phyloP scores from a whole-genome alignment of 176 grass and related monocot species.

The Poa pratensis region DNA sequence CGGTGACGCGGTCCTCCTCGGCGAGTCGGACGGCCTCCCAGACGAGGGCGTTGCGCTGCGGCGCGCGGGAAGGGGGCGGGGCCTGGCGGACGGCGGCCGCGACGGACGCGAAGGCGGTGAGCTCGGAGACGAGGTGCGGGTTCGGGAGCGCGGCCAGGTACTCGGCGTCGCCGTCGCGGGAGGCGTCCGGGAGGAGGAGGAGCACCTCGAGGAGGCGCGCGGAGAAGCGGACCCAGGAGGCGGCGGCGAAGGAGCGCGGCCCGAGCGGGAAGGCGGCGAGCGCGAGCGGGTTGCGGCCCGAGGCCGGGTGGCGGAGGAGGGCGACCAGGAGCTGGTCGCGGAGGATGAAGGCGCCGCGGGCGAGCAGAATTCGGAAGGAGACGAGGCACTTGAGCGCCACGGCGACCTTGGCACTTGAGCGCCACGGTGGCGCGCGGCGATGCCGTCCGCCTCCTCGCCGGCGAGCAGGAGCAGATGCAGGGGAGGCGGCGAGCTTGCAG shows the following conservation, averaged over 20 bases:
- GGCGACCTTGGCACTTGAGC: slow-evolving; percentile 12
- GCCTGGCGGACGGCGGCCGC: too few species aligned
- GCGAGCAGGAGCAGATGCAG: too few species aligned
- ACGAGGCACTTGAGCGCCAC: slow-evolving; percentile 88
- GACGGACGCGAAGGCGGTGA: too few species aligned
- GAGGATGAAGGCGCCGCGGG: slow-evolving; percentile 74
- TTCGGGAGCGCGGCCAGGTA: not conserved
- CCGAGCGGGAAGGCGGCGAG: slow-evolving; percentile 76
- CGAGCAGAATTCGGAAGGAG: slow-evolving; percentile 59
- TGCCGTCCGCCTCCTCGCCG: too few species aligned
- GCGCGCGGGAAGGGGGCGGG: too few species aligned
- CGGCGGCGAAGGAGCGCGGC: slow-evolving; percentile 60
- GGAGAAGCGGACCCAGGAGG: slow-evolving; percentile 79
- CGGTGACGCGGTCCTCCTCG: slow-evolving; percentile 61
- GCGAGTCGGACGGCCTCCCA: slow-evolving; percentile 33
- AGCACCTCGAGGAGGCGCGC: slow-evolving; percentile 79
- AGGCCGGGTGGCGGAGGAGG: slow-evolving; percentile 63
- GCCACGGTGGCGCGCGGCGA: too few species aligned
- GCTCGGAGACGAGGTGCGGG: slow-evolving; percentile 43
- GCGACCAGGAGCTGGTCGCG: slow-evolving; percentile 73
- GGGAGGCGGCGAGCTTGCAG: too few species aligned
- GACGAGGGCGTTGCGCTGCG: too few species aligned
- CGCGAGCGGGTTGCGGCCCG: slow-evolving; percentile 81
- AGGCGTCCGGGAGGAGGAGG: slow-evolving; percentile 57
- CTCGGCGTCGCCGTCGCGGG: too few species aligned